Evolutionary conservation across 2,329 filamentous ascomycete species (phyloP), one percentile per base, ranked within the genome.

Genomic region (Penicillium sp.): DNA sequence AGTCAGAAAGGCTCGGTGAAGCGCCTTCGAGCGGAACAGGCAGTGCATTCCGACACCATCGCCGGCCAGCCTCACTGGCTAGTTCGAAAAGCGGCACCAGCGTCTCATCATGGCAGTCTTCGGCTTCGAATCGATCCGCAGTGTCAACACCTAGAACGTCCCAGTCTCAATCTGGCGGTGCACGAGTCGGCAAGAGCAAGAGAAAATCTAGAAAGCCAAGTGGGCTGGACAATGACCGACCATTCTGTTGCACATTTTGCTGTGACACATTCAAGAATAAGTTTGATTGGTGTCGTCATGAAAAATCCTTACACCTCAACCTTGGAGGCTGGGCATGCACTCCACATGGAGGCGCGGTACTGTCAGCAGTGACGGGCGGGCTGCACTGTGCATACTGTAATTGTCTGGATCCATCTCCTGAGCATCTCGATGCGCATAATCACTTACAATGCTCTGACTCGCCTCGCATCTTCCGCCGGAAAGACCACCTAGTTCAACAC

Each of bases 401-500:
- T 44, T 69, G 69, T 4, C 59, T 79, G 18, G 77, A 83, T 41
- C 81, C 82, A 0, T 75, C 70, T 1, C 58, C 71, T 6, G 77
- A 79, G 2, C 82, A 85, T 60, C 67, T 83, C 2, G 77, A 80
- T 44, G 71, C 69, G 6, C 82, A 85, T 65, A 80, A 82, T 40
- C 77, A 83, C 60, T 62, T 67, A 11, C 70, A 74, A 6, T 84
- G 82, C 64, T 77, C 75, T 79, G 40, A 80, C 81, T 43, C 73
- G 27, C 46, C 75, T 22, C 75, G 80, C 18, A 81, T 78, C 0
- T 84, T 84, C 65, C 81, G 79, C 59, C 74, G 82, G 6, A 84
- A 84, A 66, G 82, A 84, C 58, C 82, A 84, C 59, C 73, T 85
- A 0, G 71, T 81, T 27, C 82, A 85, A 60, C 82, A 84, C 68